phyloP scores from a whole-genome alignment of 2,329 filamentous ascomycete genomes.

The Lachnellula hyalina region DNA sequence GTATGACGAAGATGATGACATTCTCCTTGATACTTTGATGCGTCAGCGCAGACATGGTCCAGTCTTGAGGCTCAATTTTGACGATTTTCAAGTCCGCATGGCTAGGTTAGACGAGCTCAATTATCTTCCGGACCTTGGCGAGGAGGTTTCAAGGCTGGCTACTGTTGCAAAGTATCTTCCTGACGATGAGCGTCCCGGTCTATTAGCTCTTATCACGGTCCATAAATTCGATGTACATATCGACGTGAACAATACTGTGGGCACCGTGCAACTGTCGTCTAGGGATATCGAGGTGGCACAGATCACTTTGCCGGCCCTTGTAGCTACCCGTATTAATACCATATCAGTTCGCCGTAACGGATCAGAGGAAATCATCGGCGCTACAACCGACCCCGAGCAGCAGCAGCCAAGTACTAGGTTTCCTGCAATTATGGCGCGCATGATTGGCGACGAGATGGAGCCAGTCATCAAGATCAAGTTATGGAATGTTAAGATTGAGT shows the following conservation, averaged over 20 bases:
- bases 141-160: conserved; percentile 76
- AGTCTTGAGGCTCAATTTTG: conserved; percentile 67
- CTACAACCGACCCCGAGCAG: conserved; percentile 30
- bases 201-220: conserved; percentile 69
- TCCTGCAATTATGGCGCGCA: conserved; percentile 77
- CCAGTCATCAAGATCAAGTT: conserved; percentile 84
- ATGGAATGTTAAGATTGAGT: conserved; percentile 80
- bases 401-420: conserved; percentile 32
- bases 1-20: conserved; percentile 83
- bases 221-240: conserved; percentile 56
- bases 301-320: conserved; percentile 76
- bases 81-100: conserved; percentile 57
- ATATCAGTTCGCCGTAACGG: conserved; percentile 60
- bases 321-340: conserved; percentile 68
- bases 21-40: conserved; percentile 86
- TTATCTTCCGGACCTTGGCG: conserved; percentile 64
- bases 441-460: conserved; percentile 92
- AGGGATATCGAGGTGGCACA: conserved; percentile 67
- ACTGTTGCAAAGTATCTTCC: conserved; percentile 91
- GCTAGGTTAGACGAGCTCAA: conserved; percentile 59
- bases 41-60: conserved; percentile 82
- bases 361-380: conserved; percentile 66
- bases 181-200: conserved; percentile 87
- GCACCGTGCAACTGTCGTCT: conserved; percentile 53
- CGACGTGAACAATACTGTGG: conserved; percentile 64